A percentile compares a stretch with the other conserved stretches of the same genome.
Conservation (phyloP, 2,329 filamentous ascomycete species). For the Pseudocercospora fijiensis region DNA sequence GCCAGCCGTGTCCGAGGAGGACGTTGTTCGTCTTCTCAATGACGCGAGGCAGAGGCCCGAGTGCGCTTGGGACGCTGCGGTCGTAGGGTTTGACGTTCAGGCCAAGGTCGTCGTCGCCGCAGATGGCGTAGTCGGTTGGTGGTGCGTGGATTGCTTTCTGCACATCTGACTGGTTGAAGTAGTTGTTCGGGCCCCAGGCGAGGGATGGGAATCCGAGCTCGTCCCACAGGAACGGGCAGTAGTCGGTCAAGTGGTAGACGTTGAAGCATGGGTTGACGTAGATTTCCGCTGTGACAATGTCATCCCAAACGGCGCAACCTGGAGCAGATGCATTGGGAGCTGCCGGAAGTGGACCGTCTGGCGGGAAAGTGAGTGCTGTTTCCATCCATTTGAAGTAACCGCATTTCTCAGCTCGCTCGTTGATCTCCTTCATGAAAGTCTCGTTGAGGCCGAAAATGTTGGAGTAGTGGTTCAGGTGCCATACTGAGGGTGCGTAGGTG, state of each 20-base stretch:
- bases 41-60: conserved; percentile 14
- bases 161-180: conserved; percentile 38
- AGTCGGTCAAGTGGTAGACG: conserved; percentile 34
- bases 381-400: conserved; percentile 49
- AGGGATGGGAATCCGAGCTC: conserved; percentile 15
- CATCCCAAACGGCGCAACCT: conserved; percentile 36
- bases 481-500: conserved; percentile 14
- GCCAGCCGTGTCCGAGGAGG: conserved; percentile 31
- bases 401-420: conserved; percentile 38
- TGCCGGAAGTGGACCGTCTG: conserved; percentile 26
- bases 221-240: conserved; percentile 32
- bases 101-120: conserved; percentile 26
- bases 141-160: conserved; percentile 39
- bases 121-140: conserved; percentile 29
- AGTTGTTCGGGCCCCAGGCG: conserved; percentile 17
- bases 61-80: conserved; percentile 3
- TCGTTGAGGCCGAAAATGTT: conserved; percentile 47
- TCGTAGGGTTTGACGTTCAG: background rate
- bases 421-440: conserved; percentile 41
- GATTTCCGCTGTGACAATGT: conserved; percentile 34
- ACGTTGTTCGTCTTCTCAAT: conserved; percentile 37
- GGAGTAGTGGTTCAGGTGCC: conserved; percentile 35
- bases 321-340: conserved; percentile 35
- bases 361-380: conserved; percentile 45
- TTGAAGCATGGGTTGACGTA: conserved; percentile 38